Conservation (phyloP, 208 protist genomes). For the Trichomonas tenax region DNA sequence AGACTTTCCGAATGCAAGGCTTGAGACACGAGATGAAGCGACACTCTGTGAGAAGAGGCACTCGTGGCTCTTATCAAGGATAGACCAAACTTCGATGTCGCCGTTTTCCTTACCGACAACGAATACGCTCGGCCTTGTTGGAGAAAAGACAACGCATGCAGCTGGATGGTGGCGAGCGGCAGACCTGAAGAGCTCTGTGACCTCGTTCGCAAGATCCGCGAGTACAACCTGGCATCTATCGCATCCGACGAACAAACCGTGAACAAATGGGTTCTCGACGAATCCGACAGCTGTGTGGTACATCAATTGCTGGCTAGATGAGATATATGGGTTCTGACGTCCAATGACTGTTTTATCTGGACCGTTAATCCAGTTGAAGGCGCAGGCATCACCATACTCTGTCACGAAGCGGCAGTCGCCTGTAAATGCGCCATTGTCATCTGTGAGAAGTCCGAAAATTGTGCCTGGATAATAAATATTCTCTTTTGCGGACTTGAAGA, state of each 20-base stretch:
- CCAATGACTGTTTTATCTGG: neutral
- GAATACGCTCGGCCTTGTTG: neutral
- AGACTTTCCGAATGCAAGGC: neutral
- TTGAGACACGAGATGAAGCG: neutral
- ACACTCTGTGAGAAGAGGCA: neutral
- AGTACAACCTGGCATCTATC: neutral
- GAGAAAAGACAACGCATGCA: neutral
- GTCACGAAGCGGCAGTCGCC: neutral
- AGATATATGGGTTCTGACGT: neutral
- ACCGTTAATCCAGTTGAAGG: neutral
- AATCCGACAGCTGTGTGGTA: neutral
- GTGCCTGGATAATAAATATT: neutral
- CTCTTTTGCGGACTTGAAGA: neutral
- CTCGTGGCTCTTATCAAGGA: neutral
- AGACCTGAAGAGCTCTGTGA: neutral
- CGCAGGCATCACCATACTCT: neutral
- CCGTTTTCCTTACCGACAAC: conserved; percentile 11
- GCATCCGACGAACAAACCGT: neutral
- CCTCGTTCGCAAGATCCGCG: neutral
- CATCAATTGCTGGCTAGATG: neutral
- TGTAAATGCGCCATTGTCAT: neutral
- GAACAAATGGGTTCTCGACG: neutral
- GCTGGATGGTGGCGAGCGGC: neutral
- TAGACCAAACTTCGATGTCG: neutral
- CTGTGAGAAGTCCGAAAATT: neutral